phyloP scores from a whole-genome alignment of 768 basidiomycete genomes.

The Pisolithus orientalis region DNA sequence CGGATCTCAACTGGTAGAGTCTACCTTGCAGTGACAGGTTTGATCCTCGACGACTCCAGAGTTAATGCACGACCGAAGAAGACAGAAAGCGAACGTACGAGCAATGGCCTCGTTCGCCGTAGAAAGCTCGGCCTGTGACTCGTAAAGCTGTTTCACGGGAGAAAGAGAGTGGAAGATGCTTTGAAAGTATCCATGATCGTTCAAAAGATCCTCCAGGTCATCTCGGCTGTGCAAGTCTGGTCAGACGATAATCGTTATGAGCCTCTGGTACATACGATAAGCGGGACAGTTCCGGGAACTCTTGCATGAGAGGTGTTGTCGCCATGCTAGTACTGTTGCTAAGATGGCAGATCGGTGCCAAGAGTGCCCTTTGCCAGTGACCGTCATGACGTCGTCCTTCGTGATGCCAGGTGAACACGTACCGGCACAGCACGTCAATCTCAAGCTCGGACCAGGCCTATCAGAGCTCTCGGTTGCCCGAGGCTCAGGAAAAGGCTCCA shows the following conservation, averaged over 20 bases:
- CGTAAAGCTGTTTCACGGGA: conserved; percentile 67
- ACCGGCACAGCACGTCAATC: conserved; percentile 66
- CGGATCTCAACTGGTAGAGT: conserved; percentile 68
- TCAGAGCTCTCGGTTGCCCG: conserved; percentile 40
- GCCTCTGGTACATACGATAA: conserved; percentile 49
- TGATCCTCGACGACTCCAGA: conserved; percentile 42
- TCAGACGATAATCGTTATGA: conserved; percentile 6
- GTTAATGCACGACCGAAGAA: conserved; percentile 2
- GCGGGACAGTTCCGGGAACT: conserved; percentile 70
- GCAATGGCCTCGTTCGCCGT: conserved; percentile 84
- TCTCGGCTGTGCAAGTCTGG: conserved; percentile 52
- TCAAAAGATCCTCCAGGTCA: conserved; percentile 84
- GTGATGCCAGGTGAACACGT: conserved; percentile 81
- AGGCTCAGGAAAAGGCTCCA: conserved; percentile 7
- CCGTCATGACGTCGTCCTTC: conserved; percentile 37
- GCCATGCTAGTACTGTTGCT: conserved; percentile 10
- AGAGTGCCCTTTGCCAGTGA: conserved; percentile 7
- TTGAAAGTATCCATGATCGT: conserved; percentile 80
- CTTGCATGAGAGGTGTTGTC: conserved; percentile 41
- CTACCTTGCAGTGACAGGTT: conserved; percentile 73
- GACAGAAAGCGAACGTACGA: conserved; percentile 42
- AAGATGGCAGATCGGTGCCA: background rate
- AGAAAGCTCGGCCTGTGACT: conserved; percentile 71
- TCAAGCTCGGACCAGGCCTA: conserved; percentile 85
- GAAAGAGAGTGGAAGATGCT: conserved; percentile 78